These are phyloP conservation scores for Nannochloropsis granulata DNA, from an alignment of 108 stramenopile genomes.

Conservation along the genomic window DNA sequence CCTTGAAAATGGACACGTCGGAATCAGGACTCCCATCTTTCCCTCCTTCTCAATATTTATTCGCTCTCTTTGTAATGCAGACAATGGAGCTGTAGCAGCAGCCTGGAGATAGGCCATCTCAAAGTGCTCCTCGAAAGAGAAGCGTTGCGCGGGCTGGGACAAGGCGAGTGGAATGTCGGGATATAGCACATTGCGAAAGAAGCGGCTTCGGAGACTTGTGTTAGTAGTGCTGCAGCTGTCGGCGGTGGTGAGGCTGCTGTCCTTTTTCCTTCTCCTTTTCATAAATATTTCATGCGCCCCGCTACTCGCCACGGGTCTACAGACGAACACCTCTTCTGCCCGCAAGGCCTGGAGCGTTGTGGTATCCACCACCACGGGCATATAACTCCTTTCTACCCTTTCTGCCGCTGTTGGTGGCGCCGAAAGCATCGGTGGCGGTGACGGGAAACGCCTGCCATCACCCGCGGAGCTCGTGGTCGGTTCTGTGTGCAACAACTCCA, in stretches of 20 bases:
- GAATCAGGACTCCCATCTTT: not conserved
- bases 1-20: not conserved
- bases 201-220: not conserved
- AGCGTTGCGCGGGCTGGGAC: not conserved
- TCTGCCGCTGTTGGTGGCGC: too few species aligned
- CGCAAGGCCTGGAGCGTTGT: not conserved
- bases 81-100: not conserved
- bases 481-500: constrained; percentile 14
- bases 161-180: not conserved
- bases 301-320: not conserved
- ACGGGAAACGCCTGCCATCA: too few species aligned
- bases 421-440: too few species aligned
- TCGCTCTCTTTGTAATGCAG: not conserved
- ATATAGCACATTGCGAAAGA: not conserved
- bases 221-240: not conserved
- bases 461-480: not conserved
- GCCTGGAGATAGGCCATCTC: not conserved
- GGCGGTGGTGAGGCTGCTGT: not conserved
- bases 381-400: too few species aligned
- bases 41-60: too few species aligned
- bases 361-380: not conserved
- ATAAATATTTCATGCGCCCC: not conserved
- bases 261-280: not conserved
- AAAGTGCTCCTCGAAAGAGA: not conserved
- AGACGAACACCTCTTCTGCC: not conserved